phyloP scores from a whole-genome alignment of 805 yeast species.

The Wickerhamiella australiensis region DNA sequence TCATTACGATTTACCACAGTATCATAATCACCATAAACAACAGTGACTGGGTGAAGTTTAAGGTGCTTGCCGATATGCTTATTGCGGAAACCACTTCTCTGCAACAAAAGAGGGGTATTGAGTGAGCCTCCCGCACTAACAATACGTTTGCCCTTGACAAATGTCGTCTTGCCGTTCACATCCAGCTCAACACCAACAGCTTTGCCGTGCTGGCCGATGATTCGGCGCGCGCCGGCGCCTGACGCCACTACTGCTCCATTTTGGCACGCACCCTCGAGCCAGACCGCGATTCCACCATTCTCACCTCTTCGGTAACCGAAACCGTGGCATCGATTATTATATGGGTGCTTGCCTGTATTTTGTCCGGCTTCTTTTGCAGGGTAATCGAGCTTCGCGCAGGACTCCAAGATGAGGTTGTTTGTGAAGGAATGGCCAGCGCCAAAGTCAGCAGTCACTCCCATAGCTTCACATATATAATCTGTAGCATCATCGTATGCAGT shows the following conservation, averaged over 20 bases:
- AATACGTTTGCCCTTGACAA: slow-evolving; percentile 35
- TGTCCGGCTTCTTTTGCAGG: slow-evolving; percentile 34
- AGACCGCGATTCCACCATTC: slow-evolving; percentile 39
- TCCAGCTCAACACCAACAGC: slow-evolving; percentile 37
- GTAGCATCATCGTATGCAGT: slow-evolving; percentile 35
- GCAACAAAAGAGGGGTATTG: slow-evolving; percentile 38
- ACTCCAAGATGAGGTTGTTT: slow-evolving; percentile 35
- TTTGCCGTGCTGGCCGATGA: slow-evolving; percentile 33
- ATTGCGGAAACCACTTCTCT: slow-evolving; percentile 39
- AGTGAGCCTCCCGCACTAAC: slow-evolving; percentile 39
- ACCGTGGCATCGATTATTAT: slow-evolving; percentile 38
- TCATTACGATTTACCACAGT: slow-evolving; percentile 31
- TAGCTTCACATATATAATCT: slow-evolving; percentile 36
- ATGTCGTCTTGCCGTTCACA: slow-evolving; percentile 22
- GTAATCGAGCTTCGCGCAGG: slow-evolving; percentile 37
- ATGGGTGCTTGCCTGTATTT: slow-evolving; percentile 34
- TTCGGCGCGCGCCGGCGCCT: slow-evolving; percentile 32
- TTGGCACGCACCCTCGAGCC: slow-evolving; percentile 39
- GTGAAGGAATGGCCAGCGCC: slow-evolving; percentile 33
- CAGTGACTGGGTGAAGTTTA: slow-evolving; percentile 40
- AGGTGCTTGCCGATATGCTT: slow-evolving; percentile 40
- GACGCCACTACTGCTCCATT: slow-evolving; percentile 38
- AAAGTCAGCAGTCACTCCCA: slow-evolving; percentile 36
- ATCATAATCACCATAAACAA: slow-evolving; percentile 35
- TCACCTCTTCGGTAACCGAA: slow-evolving; percentile 41